A percentile compares a stretch with the other conserved stretches of the same genome.
Conservation (phyloP, 2,329 filamentous ascomycete species). For the Hymenoscyphus linearis region DNA sequence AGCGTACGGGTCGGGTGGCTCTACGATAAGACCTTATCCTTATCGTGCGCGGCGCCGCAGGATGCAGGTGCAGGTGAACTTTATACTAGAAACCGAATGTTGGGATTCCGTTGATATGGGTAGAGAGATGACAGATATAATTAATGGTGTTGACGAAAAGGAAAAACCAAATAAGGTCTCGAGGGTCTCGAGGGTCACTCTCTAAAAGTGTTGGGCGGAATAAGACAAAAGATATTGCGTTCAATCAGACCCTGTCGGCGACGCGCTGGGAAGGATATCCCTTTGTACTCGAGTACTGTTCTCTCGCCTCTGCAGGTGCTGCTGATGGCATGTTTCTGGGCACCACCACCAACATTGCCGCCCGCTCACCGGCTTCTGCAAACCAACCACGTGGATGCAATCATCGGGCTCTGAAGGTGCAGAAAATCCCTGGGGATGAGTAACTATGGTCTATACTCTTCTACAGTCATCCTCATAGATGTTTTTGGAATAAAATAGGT, state of each 20-base stretch:
- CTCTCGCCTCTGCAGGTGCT: too few relatives aligned
- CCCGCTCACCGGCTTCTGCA: constrained; percentile 1
- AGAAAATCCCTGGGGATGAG: not conserved
- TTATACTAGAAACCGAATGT: too few relatives aligned
- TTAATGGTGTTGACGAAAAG: too few relatives aligned
- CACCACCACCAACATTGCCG: not conserved
- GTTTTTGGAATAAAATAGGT: not conserved
- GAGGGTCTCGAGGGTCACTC: too few relatives aligned
- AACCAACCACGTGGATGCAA: constrained; percentile 1
- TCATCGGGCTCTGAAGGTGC: not conserved
- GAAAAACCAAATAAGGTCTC: too few relatives aligned
- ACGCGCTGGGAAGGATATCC: not conserved
- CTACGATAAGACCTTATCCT: too few relatives aligned
- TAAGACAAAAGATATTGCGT: not conserved
- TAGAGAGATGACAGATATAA: too few relatives aligned
- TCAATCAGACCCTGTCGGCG: not conserved
- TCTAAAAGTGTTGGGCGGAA: not conserved
- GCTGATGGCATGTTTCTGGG: not conserved
- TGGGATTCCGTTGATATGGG: too few relatives aligned
- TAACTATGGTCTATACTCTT: not conserved
- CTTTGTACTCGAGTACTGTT: constrained; percentile 1
- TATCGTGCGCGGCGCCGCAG: too few relatives aligned
- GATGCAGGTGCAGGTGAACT: too few relatives aligned
- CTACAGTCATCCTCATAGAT: not conserved
- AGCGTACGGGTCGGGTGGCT: too few relatives aligned